Evolutionary conservation across 2,329 filamentous ascomycete species (phyloP), one percentile per base, ranked within the genome.

Genomic region (Cercospora sesami): DNA sequence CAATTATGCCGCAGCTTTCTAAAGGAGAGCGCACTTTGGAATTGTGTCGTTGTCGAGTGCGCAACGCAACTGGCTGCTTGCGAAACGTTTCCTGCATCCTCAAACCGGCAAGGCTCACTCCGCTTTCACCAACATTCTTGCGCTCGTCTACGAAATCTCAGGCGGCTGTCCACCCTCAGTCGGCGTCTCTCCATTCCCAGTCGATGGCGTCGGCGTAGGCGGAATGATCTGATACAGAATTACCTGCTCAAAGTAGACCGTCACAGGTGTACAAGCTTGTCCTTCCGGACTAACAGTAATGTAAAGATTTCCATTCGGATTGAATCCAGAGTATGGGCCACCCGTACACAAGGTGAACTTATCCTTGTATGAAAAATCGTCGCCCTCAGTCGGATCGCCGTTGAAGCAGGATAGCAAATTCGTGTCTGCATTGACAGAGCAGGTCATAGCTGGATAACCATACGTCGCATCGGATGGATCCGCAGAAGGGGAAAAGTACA

Each of bases 171-270:
- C 23, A 57, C 28, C 53, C 26, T 31, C 53, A 18, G 23, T 57
- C 53, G 23, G 28, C 26, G 23, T 57, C 14, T 31, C 23, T 7
- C n/a, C 53, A 57, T 31, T 28, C 9, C 53, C 53, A 9, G 14
- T 26, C 53, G 53, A 12, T 6, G 28, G 23, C 14, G 53, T 28
- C 23, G 53, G 53, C 23, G 28, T 31, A 8, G 53, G 53, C 53
- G 53, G 53, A 57, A 57, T 57, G 8, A 57, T n/a, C 53, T 57
- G 23, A 57, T 57, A 18, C 53, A 57, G n/a, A 9, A 57, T 18
- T 14, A 57, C 53, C 53, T 57, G 53, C 23, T 57, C 53, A 31
- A 57, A 57, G 14, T 57, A 57, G 8, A 57, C 31, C 53, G 53
- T 57, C 12, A 57, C 53, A 28, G 53, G 53, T 14, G 53, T 28